These are phyloP conservation scores for Suillus decipiens DNA, from an alignment of 768 basidiomycete genomes.

Conservation along the genomic window DNA sequence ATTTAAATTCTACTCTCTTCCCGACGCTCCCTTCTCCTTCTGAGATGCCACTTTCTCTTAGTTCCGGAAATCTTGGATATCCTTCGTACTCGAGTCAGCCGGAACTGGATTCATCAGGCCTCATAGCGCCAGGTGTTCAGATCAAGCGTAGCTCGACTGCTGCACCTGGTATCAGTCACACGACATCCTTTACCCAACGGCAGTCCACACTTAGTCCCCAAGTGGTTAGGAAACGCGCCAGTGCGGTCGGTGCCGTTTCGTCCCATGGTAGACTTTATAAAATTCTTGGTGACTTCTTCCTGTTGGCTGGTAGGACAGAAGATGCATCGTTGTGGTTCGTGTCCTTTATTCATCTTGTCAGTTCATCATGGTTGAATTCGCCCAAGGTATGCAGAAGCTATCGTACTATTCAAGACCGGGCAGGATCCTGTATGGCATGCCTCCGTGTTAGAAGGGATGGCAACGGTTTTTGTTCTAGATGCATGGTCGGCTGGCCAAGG, in stretches of 20 bases:
- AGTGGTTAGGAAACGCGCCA: conserved; percentile 57
- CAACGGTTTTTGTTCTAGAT: conserved; percentile 76
- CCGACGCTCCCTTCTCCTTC: conserved; percentile 60
- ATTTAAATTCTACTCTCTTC: conserved; percentile 70
- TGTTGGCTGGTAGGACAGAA: conserved; percentile 81
- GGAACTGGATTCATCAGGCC: conserved; percentile 41
- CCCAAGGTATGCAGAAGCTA: conserved; percentile 82
- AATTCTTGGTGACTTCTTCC: conserved; percentile 84
- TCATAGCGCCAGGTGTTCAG: conserved; percentile 31
- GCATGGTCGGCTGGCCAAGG: conserved; percentile 81
- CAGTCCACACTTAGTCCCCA: conserved; percentile 52
- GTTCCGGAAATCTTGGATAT: conserved; percentile 46
- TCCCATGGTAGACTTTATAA: conserved; percentile 88
- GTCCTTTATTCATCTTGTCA: conserved; percentile 9
- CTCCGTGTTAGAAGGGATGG: conserved; percentile 82
- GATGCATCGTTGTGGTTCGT: conserved; percentile 81
- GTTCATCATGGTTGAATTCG: conserved; percentile 18
- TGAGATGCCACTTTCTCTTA: conserved; percentile 61
- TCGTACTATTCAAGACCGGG: conserved; percentile 69
- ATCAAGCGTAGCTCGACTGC: conserved; percentile 59
- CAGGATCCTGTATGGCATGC: conserved; percentile 91
- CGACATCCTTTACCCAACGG: conserved; percentile 38
- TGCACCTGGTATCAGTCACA: conserved; percentile 33
- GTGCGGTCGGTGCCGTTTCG: conserved; percentile 65
- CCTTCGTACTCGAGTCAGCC: conserved; percentile 57